phyloP scores from a whole-genome alignment of 2,329 filamentous ascomycete genomes.

The Calonectria multiphialidica region DNA sequence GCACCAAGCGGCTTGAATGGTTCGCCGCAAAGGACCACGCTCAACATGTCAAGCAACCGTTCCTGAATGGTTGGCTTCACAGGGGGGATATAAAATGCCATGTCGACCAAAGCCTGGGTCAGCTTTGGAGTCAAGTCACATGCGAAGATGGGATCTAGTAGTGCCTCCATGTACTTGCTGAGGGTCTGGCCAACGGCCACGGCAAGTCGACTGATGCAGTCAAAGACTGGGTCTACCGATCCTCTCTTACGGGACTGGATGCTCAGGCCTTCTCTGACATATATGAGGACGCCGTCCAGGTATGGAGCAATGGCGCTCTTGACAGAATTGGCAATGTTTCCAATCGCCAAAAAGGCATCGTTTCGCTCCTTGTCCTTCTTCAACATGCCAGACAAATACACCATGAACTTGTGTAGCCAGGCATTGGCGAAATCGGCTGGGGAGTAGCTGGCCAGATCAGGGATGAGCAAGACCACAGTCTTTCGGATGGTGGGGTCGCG shows the following conservation, averaged over 20 bases:
- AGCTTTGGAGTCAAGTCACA: slow-evolving; percentile 95
- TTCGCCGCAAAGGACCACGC: slow-evolving; percentile 90
- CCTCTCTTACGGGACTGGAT: slow-evolving; percentile 78
- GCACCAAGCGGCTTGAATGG: slow-evolving; percentile 94
- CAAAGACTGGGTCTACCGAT: slow-evolving; percentile 85
- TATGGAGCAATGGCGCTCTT: slow-evolving; percentile 96
- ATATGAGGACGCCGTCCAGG: slow-evolving; percentile 91
- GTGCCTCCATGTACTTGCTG: slow-evolving; percentile 97
- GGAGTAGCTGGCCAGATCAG: slow-evolving; percentile 91
- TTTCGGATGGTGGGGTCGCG: slow-evolving; percentile 88
- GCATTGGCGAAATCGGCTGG: slow-evolving; percentile 89
- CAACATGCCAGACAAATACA: slow-evolving; percentile 91
- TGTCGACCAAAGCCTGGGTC: slow-evolving; percentile 95
- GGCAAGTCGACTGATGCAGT: slow-evolving; percentile 96
- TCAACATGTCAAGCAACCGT: slow-evolving; percentile 92
- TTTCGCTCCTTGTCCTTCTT: slow-evolving; percentile 96
- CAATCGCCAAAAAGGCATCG: slow-evolving; percentile 94
- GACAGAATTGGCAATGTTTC: slow-evolving; percentile 95
- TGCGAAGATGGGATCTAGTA: slow-evolving; percentile 96
- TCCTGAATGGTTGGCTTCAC: slow-evolving; percentile 95
- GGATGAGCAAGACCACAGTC: slow-evolving; percentile 91
- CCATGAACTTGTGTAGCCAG: slow-evolving; percentile 96
- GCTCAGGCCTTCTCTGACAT: slow-evolving; percentile 91
- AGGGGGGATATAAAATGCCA: slow-evolving; percentile 98
- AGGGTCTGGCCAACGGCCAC: slow-evolving; percentile 95